Evolutionary conservation across 352 stramenopile genomes (phyloP), one percentile per base, ranked within the genome.

Genomic region (Globisporangium rhizosaccharum): DNA sequence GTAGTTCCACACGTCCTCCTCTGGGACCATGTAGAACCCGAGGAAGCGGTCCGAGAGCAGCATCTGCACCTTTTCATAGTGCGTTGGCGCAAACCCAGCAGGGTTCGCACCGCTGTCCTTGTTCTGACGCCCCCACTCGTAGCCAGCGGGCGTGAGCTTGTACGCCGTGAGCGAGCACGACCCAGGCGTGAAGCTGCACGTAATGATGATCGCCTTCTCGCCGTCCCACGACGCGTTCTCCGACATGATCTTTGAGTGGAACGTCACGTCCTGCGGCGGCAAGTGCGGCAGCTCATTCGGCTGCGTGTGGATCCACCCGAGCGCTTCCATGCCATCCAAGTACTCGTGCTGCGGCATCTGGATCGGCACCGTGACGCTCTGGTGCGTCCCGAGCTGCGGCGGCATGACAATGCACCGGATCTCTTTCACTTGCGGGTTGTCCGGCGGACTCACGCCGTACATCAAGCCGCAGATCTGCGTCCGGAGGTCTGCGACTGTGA

Each of bases 51-150:
- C 97, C 60, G 92, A 98, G 33, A 99, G 80, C 54, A 99, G 74
- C 95, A 99, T 99, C 75, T 99, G 97, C 55, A 99, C 96, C 81
- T 99, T 98, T 67, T 99, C 96, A 73, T 99, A 99, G 79, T 98
- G 97, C 50, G 85, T 98, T 14, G 94, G 95, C 20, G 84, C 89
- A 67, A 99, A 99, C 9, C 97, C 96, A 36, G 96, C 84, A 3
- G 95, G 91, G 55, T 96, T 97, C 3, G 92, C 94, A n/a, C 91
- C 90, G 53, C 86, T 90, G 69, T 99, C 98, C 56, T 97, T 96
- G 77, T 98, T 99, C 63, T 98, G 92, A 23, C 97, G 95, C 50
- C 96, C 98, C 97, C 97, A 99, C 57, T 99, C 94, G 63, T 99
- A 95, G 30, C 97, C 98, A 41, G 70, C 71, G 15, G 96, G 88